Conservation (phyloP, 2,329 filamentous ascomycete species). For the Didymella pomorum region DNA sequence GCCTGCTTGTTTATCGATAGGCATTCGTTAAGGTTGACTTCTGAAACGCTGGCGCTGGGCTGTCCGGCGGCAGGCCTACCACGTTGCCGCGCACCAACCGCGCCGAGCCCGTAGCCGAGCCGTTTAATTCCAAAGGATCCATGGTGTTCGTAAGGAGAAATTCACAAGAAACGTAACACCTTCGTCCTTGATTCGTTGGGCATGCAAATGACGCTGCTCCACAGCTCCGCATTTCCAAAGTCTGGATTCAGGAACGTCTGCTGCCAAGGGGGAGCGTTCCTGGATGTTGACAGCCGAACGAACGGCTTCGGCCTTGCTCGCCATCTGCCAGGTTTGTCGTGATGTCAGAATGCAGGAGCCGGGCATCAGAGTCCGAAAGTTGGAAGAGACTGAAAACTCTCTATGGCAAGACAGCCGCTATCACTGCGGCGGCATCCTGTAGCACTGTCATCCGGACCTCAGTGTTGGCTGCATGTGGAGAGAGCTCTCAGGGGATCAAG, state of each 20-base stretch:
- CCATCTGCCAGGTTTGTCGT: slow-evolving; percentile 10
- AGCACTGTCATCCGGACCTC: slow-evolving; percentile 7
- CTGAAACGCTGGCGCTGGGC: slow-evolving; percentile 17
- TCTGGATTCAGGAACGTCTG: slow-evolving; percentile 22
- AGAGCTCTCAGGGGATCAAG: slow-evolving; percentile 10
- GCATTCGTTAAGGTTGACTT: slow-evolving; percentile 15
- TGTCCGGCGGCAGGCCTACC: slow-evolving; percentile 16
- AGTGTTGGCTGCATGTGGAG: slow-evolving; percentile 6
- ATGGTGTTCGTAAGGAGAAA: slow-evolving; percentile 13
- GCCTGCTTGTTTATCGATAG: slow-evolving; percentile 21
- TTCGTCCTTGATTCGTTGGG: slow-evolving; percentile 13
- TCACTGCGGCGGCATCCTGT: background rate
- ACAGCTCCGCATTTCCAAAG: slow-evolving; percentile 18
- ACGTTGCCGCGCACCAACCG: slow-evolving; percentile 23
- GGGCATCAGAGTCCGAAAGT: background rate
- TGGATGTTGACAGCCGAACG: slow-evolving; percentile 11
- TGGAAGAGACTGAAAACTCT: background rate
- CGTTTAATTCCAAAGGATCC: slow-evolving; percentile 15
- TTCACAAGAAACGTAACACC: slow-evolving; percentile 19
- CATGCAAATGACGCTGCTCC: slow-evolving; percentile 15
- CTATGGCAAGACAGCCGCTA: background rate
- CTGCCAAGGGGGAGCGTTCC: slow-evolving; percentile 12
- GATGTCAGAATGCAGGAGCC: slow-evolving; percentile 4
- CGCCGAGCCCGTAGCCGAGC: slow-evolving; percentile 22
- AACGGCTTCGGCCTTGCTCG: slow-evolving; percentile 8